Percentiles rank a stretch among this genome's conserved stretches.
These are phyloP conservation scores for Pinus albicaulis DNA, from an alignment of 75 land plant species.

Conservation along the genomic window DNA sequence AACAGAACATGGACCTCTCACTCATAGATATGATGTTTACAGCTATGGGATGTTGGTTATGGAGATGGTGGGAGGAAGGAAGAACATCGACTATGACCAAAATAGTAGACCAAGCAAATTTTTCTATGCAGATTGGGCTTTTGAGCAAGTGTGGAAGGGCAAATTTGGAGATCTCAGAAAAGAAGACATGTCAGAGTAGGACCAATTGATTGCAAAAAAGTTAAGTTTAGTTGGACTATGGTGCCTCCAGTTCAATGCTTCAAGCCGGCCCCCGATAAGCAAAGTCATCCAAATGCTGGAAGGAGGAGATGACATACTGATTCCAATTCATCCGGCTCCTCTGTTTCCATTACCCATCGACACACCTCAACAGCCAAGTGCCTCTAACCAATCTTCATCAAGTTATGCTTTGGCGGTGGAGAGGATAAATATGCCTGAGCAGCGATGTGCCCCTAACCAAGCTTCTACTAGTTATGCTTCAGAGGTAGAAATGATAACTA, in stretches of 20 bases:
- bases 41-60: constrained; percentile 87
- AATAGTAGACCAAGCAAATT: constrained; percentile 37
- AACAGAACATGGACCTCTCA: constrained; percentile 43
- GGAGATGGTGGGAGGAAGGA: constrained; percentile 75
- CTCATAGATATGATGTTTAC: constrained; percentile 78
- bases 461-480: too few species aligned
- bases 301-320: constrained; percentile 50
- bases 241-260: constrained; percentile 85
- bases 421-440: too few species aligned
- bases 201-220: constrained; percentile 23
- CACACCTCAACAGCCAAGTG: too few species aligned
- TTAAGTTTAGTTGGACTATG: constrained; percentile 62
- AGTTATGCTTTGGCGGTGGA: too few species aligned
- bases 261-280: constrained; percentile 70
- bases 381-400: too few species aligned
- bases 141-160: constrained; percentile 63
- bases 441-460: too few species aligned
- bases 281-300: constrained; percentile 85
- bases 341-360: too few species aligned
- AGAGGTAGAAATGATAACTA: too few species aligned
- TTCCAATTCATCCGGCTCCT: constrained; percentile 65
- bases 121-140: constrained; percentile 59
- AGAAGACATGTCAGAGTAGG: constrained; percentile 41
- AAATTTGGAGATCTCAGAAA: constrained; percentile 41
- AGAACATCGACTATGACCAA: constrained; percentile 65